Base-by-base conservation (phyloP, 2,329 filamentous ascomycete genomes). In the Fusarium coicis region DNA sequence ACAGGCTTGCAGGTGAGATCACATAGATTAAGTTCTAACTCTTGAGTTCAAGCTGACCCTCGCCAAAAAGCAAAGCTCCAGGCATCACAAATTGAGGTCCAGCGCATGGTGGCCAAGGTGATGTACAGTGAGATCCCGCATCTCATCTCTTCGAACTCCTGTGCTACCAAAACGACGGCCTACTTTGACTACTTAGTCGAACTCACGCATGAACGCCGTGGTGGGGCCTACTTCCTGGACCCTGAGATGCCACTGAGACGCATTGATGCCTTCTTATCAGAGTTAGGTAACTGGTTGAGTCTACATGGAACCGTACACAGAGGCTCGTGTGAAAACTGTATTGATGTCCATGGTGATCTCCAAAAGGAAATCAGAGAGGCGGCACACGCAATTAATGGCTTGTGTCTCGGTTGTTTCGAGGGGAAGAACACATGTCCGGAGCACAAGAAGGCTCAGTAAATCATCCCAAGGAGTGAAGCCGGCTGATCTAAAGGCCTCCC, bases 401-500 rank as follows among this genome's bases (percentile, higher is more conserved):
- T 70, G 7, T 70, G 66, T 14, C 37, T 65, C 11, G 4, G 32
- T 14, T 70, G 66, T 9, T 66, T 70, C 3, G n/a, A 40, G 7
- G 19, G 14, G 16, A 12, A 9, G 0, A 21, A 14, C 9, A 12
- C 18, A n/a, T 66, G 52, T 8, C 7, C 12, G 4, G 14, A 16
- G 16, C 44, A 67, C 14, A 8, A 18, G 14, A 2, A 56, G 16
- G 9, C 28, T 30, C 7, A 11, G 28, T 16, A 28, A n/a, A 18
- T 12, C 42, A 26, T 44, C 5, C 23, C 28, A 30, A 30, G 28
- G 28, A 30, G 28, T 30, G 28, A 30, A 30, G 28, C 28, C 28
- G 28, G 28, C 28, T 30, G 28, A 30, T 30, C 28, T 30, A 30
- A 30, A 30, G 28, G 28, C 28, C 28, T 8, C 28, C 28, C 28